Conservation (phyloP, 345 rosid genomes). For the Mercurialis annua region DNA sequence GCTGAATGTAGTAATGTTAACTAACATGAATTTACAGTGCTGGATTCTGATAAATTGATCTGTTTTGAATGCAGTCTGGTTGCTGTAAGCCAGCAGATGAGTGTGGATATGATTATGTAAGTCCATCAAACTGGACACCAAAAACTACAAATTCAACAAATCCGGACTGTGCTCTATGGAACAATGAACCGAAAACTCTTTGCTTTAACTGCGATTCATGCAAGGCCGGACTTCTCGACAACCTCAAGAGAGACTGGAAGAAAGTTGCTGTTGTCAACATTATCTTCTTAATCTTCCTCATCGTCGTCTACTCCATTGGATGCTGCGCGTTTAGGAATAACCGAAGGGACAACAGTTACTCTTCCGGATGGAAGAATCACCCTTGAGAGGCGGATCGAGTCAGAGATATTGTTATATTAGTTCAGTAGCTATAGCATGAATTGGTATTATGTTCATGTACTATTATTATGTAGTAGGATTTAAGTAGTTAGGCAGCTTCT, state of each 20-base stretch:
- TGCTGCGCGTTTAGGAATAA: slow-evolving; percentile 88
- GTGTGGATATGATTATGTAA: slow-evolving; percentile 54
- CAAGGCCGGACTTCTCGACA: slow-evolving; percentile 83
- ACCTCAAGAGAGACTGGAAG: slow-evolving; percentile 72
- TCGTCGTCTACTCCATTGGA: slow-evolving; percentile 63
- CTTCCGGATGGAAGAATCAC: slow-evolving; percentile 23
- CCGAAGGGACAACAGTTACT: slow-evolving; percentile 43
- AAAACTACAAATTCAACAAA: slow-evolving; percentile 22
- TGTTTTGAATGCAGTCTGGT: slow-evolving; percentile 53
- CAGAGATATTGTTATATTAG: neutral
- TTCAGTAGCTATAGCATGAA: neutral
- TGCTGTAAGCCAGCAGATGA: slow-evolving; percentile 87
- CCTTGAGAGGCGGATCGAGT: neutral
- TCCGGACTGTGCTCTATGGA: slow-evolving; percentile 62
- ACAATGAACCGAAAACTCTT: slow-evolving; percentile 27
- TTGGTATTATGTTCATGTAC: neutral
- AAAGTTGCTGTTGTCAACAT: slow-evolving; percentile 61
- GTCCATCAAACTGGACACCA: slow-evolving; percentile 61
- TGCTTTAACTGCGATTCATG: slow-evolving; percentile 81
- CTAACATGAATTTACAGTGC: neutral
- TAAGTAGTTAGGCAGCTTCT: neutral
- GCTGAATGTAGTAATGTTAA: too few relatives aligned
- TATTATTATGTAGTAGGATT: neutral
- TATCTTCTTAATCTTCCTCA: slow-evolving; percentile 65
- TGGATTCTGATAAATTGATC: slow-evolving; percentile 13